Conservation (phyloP, 768 basidiomycete species). For the Gymnopilus dilepis region DNA sequence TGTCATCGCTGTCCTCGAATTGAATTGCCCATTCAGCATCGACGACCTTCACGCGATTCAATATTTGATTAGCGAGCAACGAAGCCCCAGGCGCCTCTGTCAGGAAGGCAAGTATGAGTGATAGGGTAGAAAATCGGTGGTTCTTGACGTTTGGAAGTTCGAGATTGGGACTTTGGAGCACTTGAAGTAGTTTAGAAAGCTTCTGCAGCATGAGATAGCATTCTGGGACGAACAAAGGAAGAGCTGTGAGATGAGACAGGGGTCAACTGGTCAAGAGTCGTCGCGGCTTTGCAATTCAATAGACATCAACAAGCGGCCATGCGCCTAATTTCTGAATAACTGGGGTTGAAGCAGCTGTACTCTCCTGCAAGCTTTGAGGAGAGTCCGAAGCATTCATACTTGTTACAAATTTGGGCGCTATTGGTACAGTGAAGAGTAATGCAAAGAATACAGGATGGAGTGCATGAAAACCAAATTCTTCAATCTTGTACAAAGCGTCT, state of each 20-base stretch:
- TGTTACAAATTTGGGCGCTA: no score
- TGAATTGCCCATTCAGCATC: not conserved
- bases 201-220: not conserved
- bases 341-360: no score
- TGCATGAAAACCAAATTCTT: no score
- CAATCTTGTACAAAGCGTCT: no score
- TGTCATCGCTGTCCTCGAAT: not conserved
- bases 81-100: not conserved
- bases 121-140: not conserved
- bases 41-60: not conserved
- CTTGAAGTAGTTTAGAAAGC: not conserved
- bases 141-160: not conserved
- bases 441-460: no score
- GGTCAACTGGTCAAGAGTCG: not conserved
- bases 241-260: not conserved
- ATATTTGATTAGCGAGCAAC: not conserved
- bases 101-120: not conserved
- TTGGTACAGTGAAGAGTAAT: no score
- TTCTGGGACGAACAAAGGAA: not conserved
- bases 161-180: not conserved
- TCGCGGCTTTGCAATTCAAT: not conserved
- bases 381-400: no score
- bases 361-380: no score
- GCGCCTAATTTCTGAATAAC: no score
- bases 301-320: not conserved